A percentile compares a stretch with the other conserved stretches of the same genome.
Evolutionary conservation across 83 land plant species (phyloP).

Genomic region (Diphasiastrum complanatum): DNA sequence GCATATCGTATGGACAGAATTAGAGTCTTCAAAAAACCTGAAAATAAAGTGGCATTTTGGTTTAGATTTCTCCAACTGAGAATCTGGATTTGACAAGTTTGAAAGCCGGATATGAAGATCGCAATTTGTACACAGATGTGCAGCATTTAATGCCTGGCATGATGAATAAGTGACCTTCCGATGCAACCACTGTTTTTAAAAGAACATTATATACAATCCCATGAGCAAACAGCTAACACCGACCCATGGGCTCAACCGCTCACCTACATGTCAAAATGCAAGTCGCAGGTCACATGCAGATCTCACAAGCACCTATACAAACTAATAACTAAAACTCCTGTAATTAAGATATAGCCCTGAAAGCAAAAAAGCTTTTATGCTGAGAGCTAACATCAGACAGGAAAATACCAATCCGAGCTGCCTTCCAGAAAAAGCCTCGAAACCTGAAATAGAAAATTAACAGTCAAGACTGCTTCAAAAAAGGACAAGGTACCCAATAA

Average conservation of each 20-base stretch:
- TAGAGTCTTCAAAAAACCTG: too few relatives aligned
- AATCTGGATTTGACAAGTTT: too few relatives aligned
- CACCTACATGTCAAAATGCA: conserved; percentile 13
- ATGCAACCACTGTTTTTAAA: background rate
- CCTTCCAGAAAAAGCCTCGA: conserved; percentile 67
- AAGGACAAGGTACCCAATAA: too few relatives aligned
- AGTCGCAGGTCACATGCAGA: background rate
- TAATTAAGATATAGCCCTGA: background rate
- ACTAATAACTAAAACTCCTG: background rate
- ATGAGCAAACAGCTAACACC: conserved; percentile 27
- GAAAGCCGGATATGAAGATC: too few relatives aligned
- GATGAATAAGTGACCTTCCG: too few relatives aligned
- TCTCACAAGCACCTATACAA: background rate
- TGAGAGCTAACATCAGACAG: background rate
- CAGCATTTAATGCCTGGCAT: too few relatives aligned
- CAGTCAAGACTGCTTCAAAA: too few relatives aligned
- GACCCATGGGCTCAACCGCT: conserved; percentile 36
- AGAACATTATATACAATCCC: conserved; percentile 26
- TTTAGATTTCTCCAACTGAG: too few relatives aligned
- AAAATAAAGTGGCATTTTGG: too few relatives aligned
- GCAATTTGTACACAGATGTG: too few relatives aligned
- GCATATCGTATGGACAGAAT: too few relatives aligned
- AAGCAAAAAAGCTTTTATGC: background rate
- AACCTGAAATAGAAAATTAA: conserved; percentile 34
- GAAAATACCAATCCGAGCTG: conserved; percentile 49